Evolutionary conservation across 2,329 filamentous ascomycete genomes (phyloP).

Genomic region (Tolypocladium endophyticum): DNA sequence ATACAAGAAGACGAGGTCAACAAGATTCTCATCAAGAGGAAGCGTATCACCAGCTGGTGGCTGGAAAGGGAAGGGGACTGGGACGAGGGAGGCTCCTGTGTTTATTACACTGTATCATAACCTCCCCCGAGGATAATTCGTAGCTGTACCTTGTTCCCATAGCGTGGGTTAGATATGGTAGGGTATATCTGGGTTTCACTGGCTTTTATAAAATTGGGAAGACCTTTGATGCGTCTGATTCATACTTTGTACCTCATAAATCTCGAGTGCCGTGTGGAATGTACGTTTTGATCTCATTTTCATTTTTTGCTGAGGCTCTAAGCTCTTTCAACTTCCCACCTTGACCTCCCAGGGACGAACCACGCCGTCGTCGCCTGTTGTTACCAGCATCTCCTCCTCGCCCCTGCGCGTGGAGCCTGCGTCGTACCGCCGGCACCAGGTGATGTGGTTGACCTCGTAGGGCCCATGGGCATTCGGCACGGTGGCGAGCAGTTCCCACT

Average conservation of each 20-base stretch:
- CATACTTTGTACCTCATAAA: neutral
- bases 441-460: slow-evolving; percentile 87
- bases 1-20: neutral
- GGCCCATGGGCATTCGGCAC: slow-evolving; percentile 72
- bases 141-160: slow-evolving; percentile 2
- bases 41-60: neutral
- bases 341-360: slow-evolving; percentile 72
- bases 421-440: slow-evolving; percentile 76
- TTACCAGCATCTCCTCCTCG: slow-evolving; percentile 75
- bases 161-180: slow-evolving; percentile 4
- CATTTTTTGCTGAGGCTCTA: neutral
- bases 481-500: slow-evolving; percentile 62
- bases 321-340: neutral
- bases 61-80: neutral
- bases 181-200: neutral
- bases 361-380: slow-evolving; percentile 84
- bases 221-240: neutral
- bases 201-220: neutral
- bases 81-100: slow-evolving; percentile 1
- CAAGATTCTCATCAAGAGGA: neutral
- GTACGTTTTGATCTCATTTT: neutral
- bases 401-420: slow-evolving; percentile 41
- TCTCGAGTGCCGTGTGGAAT: neutral
- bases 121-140: slow-evolving; percentile 1
- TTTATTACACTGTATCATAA: slow-evolving; percentile 8